These are phyloP conservation scores for Umbellularia californica DNA, from an alignment of 164 flowering plant species.

Conservation along the genomic window DNA sequence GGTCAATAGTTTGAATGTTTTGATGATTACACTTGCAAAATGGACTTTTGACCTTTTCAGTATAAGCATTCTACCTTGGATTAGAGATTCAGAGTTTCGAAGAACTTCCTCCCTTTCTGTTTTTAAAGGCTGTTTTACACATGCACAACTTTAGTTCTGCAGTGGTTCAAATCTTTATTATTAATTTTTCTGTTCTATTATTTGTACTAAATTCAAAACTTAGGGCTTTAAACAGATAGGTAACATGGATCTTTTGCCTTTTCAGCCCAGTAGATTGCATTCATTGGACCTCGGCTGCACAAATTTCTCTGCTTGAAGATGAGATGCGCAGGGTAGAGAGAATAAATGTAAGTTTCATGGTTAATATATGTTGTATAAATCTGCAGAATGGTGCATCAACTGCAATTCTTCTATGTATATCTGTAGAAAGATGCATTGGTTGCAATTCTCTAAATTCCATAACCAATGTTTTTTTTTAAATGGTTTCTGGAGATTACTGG, in stretches of 20 bases:
- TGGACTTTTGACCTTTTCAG: background rate
- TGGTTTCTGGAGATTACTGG: too few species aligned
- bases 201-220: background rate
- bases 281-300: slow-evolving; percentile 96
- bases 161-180: background rate
- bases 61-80: too few species aligned
- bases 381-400: too few species aligned
- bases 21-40: background rate
- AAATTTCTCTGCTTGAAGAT: slow-evolving; percentile 90
- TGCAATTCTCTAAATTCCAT: too few species aligned
- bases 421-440: too few species aligned
- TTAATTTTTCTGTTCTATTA: background rate
- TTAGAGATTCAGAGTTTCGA: background rate
- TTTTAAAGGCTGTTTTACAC: background rate
- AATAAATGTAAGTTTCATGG: slow-evolving; percentile 66
- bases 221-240: background rate
- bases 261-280: slow-evolving; percentile 97
- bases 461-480: too few species aligned
- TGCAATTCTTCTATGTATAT: too few species aligned
- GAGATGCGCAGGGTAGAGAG: slow-evolving; percentile 96
- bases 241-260: slow-evolving; percentile 5
- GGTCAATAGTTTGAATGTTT: background rate
- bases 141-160: background rate
- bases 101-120: background rate
- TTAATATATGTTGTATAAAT: background rate